Base-by-base conservation (phyloP, 805 yeast genomes). In the Yarrowia divulgata region DNA sequence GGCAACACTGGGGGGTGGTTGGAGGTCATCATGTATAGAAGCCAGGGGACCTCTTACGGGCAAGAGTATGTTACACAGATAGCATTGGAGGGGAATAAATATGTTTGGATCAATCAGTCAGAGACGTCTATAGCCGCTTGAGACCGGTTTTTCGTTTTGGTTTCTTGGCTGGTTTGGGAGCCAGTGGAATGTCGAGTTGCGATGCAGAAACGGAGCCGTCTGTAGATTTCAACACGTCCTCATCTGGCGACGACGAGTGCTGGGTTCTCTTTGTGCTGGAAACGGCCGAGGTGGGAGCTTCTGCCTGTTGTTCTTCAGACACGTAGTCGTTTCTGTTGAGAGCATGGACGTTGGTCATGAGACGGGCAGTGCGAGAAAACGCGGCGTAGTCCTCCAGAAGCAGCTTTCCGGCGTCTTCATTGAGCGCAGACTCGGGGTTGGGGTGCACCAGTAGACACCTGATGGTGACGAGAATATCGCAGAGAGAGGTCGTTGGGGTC, bases 351-450 rank as follows among this genome's bases (percentile, higher is more conserved):
- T 46, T 52, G 13, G 78, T 76, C 77, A 75, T 75, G 48, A 75
- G 68, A 43, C 71, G 57, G 14, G 78, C 77, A 46, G 72, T 73
- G 6, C 72, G 70, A 42, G 73, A 77, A 46, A 74, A 75, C 45
- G 70, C 71, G 8, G 66, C 72, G 57, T 71, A 75, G 68, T 75
- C 74, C 55, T 75, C 77, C 49, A 76, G 73, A 23, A 75, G 69
- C 16, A 75, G 71, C 57, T 73, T 75, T 13, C 78, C 78, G 0
- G 78, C 78, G 48, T 75, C 77, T 50, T 75, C 77, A 57, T 75
- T 75, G 50, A 75, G 70, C 8, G 78, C 74, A 1, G 77, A 75
- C 58, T 75, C 78, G 5, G 78, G 78, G 45, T 75, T 75, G n/a
- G 78, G 78, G 68, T 76, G 75, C 19, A 75, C 74, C 13, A 75